Conservation (phyloP, 179 eudicot species). For the Patellifolia procumbens region DNA sequence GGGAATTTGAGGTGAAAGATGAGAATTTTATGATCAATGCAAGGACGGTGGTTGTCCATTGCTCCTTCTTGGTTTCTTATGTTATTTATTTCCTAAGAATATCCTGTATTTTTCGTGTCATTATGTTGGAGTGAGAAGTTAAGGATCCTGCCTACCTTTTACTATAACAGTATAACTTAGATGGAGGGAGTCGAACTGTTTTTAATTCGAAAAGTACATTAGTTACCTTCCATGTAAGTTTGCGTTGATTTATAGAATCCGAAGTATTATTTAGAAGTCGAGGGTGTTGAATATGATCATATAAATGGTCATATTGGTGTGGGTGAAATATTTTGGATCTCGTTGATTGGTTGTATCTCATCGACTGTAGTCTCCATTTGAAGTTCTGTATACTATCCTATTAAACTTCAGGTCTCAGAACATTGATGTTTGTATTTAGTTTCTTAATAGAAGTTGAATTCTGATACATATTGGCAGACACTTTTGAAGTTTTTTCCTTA, state of each 20-base stretch:
- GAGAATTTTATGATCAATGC: too few species aligned
- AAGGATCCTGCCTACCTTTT: too few species aligned
- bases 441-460: not conserved
- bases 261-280: not conserved
- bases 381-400: not conserved
- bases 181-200: not conserved
- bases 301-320: not conserved
- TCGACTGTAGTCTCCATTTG: not conserved
- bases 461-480: not conserved
- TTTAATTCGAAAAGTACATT: not conserved
- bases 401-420: not conserved
- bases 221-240: not conserved
- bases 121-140: too few species aligned
- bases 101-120: too few species aligned
- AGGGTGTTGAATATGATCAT: not conserved
- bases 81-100: too few species aligned
- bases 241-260: not conserved
- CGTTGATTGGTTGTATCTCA: not conserved
- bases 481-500: not conserved
- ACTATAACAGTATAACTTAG: not conserved
- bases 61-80: too few species aligned
- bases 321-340: not conserved
- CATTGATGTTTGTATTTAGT: not conserved
- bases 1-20: not conserved
- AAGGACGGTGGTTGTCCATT: too few species aligned